phyloP scores from a whole-genome alignment of 768 basidiomycete genomes.

The Suillus subaureus region DNA sequence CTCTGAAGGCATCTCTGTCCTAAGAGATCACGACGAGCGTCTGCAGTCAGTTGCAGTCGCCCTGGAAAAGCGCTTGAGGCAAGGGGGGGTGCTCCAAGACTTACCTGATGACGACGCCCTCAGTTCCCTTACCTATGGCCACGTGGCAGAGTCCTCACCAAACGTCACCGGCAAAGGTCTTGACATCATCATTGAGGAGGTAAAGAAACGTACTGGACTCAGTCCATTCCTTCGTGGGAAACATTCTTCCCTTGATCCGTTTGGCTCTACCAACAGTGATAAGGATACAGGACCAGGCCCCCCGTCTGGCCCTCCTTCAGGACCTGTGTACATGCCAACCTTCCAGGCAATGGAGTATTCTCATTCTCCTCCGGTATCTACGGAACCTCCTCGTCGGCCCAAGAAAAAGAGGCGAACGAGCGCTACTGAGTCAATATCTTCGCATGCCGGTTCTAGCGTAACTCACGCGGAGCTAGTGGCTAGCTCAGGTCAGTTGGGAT shows the following conservation, averaged over 20 bases:
- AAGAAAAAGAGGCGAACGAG: constrained; percentile 40
- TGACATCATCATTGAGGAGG: constrained; percentile 48
- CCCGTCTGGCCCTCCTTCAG: constrained; percentile 23
- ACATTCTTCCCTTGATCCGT: constrained; percentile 52
- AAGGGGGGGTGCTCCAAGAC: constrained; percentile 35
- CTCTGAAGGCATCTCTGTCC: constrained; percentile 50
- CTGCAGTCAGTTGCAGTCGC: constrained; percentile 43
- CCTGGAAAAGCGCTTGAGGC: constrained; percentile 42
- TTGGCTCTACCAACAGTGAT: constrained; percentile 42
- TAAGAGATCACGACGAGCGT: constrained; percentile 42
- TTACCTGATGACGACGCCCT: constrained; percentile 23
- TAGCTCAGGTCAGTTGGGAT: constrained; percentile 7
- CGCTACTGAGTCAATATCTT: constrained; percentile 37
- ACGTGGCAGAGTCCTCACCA: constrained; percentile 36
- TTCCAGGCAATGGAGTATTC: constrained; percentile 42
- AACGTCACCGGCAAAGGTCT: constrained; percentile 52
- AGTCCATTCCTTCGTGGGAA: constrained; percentile 54
- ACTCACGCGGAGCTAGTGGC: background rate
- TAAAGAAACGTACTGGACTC: constrained; percentile 49
- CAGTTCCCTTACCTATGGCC: constrained; percentile 20
- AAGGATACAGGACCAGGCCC: constrained; percentile 34
- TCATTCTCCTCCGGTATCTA: constrained; percentile 35
- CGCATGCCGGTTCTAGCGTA: constrained; percentile 32
- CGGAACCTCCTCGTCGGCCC: constrained; percentile 34
- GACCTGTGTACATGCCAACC: constrained; percentile 42